Base-by-base conservation (phyloP, 176 grass and related monocot genomes). In the Cenchrus purpureus region DNA sequence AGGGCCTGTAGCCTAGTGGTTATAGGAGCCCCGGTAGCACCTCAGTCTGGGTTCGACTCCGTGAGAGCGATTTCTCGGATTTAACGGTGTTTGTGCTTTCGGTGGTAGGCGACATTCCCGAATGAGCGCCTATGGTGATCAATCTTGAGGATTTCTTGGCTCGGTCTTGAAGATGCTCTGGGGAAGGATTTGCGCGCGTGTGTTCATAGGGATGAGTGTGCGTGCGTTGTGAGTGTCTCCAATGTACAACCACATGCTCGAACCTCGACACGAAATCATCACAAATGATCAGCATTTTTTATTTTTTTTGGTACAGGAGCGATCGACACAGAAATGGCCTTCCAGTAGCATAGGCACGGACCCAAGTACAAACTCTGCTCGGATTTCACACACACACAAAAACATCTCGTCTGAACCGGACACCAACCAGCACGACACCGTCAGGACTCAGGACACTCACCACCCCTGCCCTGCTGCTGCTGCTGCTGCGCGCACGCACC, bases 271-370 rank as follows among this genome's bases (percentile, higher is more conserved):
- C 2, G 20, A 60, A 60, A 60, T 60, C 8, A 60, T 60, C 8
- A 22, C 13, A 53, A 31, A 32, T 16, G 71, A 61, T 78, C 42
- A 7, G 7, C 76, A 49, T 78, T 65, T 65, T 78, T 65, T 65
- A 62, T 78, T 79, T 79, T n/a, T 61, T 61, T 79, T 53, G 78
- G 49, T 80, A 68, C 78, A 80, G 54, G 28, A 31, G 64, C 19
- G 28, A 67, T 52, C 62, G 10, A 72, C 69, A 34, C 10, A 15
- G 49, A 34, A 13, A 53, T 20, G 73, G 20, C 31, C 63, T 37
- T 66, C 52, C 52, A 57, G 16, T 4, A 75, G 29, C 51, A 56
- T 3, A 55, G 34, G 71, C 48, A 68, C 37, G 50, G 29, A 69
- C 7, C 19, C 10, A 82, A 82, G 79, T 70, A 82, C 79, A 70